Percentiles rank a stretch among this genome's conserved stretches.
phyloP scores from a whole-genome alignment of 768 basidiomycete species.

The Cyclocybe aegerita region DNA sequence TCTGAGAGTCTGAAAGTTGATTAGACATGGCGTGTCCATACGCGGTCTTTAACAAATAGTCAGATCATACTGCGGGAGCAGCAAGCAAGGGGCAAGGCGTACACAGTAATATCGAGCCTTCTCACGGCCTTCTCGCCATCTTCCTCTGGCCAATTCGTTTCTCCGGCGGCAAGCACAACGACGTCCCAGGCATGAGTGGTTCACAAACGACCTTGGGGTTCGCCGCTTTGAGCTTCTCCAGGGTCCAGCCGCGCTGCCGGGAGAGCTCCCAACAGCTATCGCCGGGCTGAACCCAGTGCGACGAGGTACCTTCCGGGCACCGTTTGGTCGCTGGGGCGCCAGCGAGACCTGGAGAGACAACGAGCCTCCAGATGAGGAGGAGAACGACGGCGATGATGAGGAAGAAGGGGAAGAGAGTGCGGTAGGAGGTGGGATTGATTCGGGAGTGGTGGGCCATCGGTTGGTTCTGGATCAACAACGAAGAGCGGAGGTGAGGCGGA shows the following conservation, averaged over 20 bases:
- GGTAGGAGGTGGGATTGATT: conserved; percentile 46
- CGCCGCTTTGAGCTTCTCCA: conserved; percentile 51
- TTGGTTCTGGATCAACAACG: conserved; percentile 15
- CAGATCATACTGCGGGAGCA: no score
- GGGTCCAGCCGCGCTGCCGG: conserved; percentile 41
- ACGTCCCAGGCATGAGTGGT: conserved; percentile 57
- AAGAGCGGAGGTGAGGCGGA: conserved; percentile 1
- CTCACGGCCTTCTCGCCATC: background rate
- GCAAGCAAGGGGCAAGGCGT: no score
- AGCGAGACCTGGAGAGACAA: conserved; percentile 41
- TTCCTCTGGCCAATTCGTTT: conserved; percentile 1
- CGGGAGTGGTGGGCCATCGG: conserved; percentile 28
- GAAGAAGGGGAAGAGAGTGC: conserved; percentile 70
- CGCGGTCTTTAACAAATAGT: no score
- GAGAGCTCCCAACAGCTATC: conserved; percentile 70
- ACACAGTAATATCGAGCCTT: background rate
- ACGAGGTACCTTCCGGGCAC: conserved; percentile 41
- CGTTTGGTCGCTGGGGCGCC: conserved; percentile 23
- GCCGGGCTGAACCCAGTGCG: conserved; percentile 53
- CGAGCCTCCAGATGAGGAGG: conserved; percentile 63
- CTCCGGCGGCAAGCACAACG: conserved; percentile 54
- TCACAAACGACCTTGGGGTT: conserved; percentile 58
- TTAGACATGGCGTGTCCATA: no score
- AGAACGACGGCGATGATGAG: conserved; percentile 64
- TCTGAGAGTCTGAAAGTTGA: no score